These are phyloP conservation scores for Pythium biforme DNA, from an alignment of 352 stramenopile species.

Conservation along the genomic window DNA sequence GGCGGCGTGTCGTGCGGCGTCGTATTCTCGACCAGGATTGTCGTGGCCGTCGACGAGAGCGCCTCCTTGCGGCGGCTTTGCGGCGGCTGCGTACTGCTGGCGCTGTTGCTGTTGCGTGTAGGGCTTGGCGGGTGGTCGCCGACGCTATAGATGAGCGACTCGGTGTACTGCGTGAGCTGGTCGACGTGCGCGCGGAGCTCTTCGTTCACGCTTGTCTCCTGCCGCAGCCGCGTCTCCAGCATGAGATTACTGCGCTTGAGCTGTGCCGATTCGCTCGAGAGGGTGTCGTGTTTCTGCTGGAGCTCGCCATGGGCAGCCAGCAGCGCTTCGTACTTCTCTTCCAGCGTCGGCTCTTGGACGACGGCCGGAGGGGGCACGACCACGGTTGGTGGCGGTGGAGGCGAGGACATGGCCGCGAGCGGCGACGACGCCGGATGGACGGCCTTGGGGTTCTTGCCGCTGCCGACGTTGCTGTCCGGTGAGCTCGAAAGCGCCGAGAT, in stretches of 20 bases:
- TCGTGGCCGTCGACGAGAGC: conserved; percentile 3
- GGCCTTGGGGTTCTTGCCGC: conserved; percentile 27
- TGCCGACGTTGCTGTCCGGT: conserved; percentile 20
- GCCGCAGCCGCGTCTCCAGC: conserved; percentile 61
- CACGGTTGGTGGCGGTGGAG: not conserved
- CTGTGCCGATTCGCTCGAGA: conserved; percentile 43
- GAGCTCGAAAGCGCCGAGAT: conserved; percentile 48
- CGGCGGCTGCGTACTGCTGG: not conserved
- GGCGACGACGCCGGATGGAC: conserved; percentile 20
- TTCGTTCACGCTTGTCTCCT: conserved; percentile 61
- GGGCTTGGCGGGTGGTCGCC: not conserved
- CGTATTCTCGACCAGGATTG: not conserved
- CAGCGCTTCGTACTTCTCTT: conserved; percentile 52
- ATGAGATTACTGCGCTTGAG: conserved; percentile 61
- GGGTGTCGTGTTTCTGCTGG: conserved; percentile 51
- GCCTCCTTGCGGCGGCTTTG: conserved; percentile 10
- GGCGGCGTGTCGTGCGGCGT: not conserved
- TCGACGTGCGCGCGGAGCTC: conserved; percentile 66
- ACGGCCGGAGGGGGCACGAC: not conserved
- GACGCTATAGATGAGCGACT: conserved; percentile 48
- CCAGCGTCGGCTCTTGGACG: conserved; percentile 26
- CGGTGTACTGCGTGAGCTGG: conserved; percentile 69
- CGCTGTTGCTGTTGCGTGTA: not conserved
- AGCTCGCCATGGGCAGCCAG: conserved; percentile 51
- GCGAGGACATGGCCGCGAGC: conserved; percentile 9